Conservation (phyloP, 2,329 filamentous ascomycete species). For the Botrytis aclada region DNA sequence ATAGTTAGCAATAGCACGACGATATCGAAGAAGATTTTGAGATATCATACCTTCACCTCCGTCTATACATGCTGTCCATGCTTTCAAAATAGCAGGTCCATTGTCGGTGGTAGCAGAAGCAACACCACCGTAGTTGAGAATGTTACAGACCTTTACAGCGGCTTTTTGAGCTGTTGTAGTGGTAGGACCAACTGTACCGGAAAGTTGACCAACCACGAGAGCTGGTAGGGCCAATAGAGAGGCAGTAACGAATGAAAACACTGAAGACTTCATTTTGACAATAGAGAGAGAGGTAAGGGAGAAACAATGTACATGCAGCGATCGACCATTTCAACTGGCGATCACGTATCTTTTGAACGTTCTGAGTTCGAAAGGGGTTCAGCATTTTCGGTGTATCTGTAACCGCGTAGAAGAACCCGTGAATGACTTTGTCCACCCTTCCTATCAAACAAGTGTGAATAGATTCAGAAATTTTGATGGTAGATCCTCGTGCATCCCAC, state of each 20-base stretch:
- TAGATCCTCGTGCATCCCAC: neutral
- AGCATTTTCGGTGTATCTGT: constrained; percentile 1
- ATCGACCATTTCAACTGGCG: neutral
- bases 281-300: neutral
- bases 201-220: constrained; percentile 26
- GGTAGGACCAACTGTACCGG: constrained; percentile 32
- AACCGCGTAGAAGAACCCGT: neutral
- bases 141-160: constrained; percentile 41
- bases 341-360: neutral
- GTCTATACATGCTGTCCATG: constrained; percentile 45
- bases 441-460: too few species aligned
- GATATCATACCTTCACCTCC: constrained; percentile 39
- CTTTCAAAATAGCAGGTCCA: constrained; percentile 43
- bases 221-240: constrained; percentile 17
- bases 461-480: neutral
- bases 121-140: constrained; percentile 46
- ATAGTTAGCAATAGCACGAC: neutral
- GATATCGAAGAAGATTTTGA: neutral
- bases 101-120: constrained; percentile 47
- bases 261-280: constrained; percentile 23
- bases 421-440: neutral
- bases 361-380: neutral
- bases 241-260: constrained; percentile 15
- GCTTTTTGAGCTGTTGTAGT: constrained; percentile 30
- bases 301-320: neutral